Percentiles rank a stretch among this genome's conserved stretches.
These are phyloP conservation scores for Senna tora DNA, from an alignment of 306 rosid species.

Conservation along the genomic window DNA sequence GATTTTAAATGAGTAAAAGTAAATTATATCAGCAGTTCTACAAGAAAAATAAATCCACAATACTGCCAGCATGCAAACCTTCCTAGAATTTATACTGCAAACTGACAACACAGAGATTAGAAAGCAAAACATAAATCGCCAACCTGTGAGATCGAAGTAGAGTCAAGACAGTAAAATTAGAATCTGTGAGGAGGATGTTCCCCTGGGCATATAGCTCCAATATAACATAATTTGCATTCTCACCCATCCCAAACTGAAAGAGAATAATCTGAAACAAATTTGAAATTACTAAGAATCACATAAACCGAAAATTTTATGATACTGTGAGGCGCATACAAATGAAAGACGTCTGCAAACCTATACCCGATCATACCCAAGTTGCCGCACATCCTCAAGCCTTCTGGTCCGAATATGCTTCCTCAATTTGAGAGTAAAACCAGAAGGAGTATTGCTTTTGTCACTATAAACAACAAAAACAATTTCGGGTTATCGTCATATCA, in stretches of 20 bases:
- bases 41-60: not conserved
- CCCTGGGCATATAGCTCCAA: conserved; percentile 97
- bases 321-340: not conserved
- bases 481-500: not conserved
- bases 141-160: conserved; percentile 99
- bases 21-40: not conserved
- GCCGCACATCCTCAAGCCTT: conserved; percentile 97
- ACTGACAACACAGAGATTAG: conserved; percentile 19
- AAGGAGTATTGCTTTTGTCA: conserved; percentile 95
- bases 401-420: conserved; percentile 93
- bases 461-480: conserved; percentile 33
- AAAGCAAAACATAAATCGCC: conserved; percentile 16
- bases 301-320: not conserved
- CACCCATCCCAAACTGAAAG: conserved; percentile 96
- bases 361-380: conserved; percentile 99
- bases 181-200: conserved; percentile 84
- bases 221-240: conserved; percentile 82
- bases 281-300: not conserved
- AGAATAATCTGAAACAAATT: conserved; percentile 73
- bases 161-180: conserved; percentile 82
- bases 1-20: conserved; percentile 32
- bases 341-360: conserved; percentile 1
- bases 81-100: not conserved
- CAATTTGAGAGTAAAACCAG: conserved; percentile 93
- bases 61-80: not conserved